phyloP scores from a whole-genome alignment of 768 basidiomycete species.

The Naganishia vishniacii region DNA sequence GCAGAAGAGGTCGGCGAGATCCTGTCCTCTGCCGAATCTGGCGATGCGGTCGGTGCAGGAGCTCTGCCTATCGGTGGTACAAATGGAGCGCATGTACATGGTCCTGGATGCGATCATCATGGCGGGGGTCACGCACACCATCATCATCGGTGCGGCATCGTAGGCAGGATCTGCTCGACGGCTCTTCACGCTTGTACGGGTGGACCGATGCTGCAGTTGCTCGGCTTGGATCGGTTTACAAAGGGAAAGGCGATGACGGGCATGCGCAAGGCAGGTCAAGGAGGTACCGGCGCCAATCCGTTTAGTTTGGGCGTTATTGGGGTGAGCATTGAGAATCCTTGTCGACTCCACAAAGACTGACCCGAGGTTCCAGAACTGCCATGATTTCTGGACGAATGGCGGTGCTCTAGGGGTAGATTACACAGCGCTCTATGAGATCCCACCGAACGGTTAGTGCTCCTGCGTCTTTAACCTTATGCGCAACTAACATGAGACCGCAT shows the following conservation, averaged over 20 bases:
- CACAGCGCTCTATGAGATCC: conserved; percentile 80
- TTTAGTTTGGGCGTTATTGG: conserved; percentile 70
- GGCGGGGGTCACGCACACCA: conserved; percentile 40
- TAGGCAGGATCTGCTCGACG: conserved; percentile 39
- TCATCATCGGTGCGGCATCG: conserved; percentile 42
- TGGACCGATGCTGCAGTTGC: conserved; percentile 68
- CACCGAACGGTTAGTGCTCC: conserved; percentile 58
- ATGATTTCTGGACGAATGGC: conserved; percentile 89
- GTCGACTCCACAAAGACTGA: background rate
- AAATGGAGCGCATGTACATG: background rate
- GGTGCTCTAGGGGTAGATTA: conserved; percentile 84
- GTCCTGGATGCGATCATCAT: conserved; percentile 22
- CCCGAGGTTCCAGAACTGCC: conserved; percentile 47
- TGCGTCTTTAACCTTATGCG: background rate
- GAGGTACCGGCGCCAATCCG: conserved; percentile 62
- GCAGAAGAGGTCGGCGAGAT: conserved; percentile 35
- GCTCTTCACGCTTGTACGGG: conserved; percentile 40
- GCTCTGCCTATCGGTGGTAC: background rate
- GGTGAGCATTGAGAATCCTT: conserved; percentile 29
- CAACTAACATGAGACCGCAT: background rate
- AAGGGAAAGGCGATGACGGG: conserved; percentile 83
- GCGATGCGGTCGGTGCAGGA: conserved; percentile 5
- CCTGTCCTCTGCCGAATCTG: conserved; percentile 18
- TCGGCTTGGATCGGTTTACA: conserved; percentile 91
- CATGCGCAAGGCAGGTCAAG: conserved; percentile 66